A percentile compares a stretch with the other conserved stretches of the same genome.
Evolutionary conservation across 2,329 filamentous ascomycete genomes (phyloP).

Genomic region (Sclerotiophoma versabilis): DNA sequence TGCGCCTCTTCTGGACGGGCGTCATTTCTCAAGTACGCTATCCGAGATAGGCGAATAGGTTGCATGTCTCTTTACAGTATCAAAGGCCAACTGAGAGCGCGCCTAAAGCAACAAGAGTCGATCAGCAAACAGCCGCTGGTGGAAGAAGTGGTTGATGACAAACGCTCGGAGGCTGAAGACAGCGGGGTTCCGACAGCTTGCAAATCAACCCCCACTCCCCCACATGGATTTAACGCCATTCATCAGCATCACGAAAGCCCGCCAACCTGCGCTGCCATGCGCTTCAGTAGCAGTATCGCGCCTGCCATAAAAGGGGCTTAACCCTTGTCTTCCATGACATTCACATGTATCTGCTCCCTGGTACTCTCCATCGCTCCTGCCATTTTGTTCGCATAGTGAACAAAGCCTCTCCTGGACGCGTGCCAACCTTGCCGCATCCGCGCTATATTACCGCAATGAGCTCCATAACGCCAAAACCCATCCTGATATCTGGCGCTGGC

Average conservation of each 20-base stretch:
- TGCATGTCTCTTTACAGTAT: too few species aligned
- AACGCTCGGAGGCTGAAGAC: slow-evolving; percentile 1
- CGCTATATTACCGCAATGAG: slow-evolving; percentile 25
- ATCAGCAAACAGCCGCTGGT: too few species aligned
- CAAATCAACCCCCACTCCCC: slow-evolving; percentile 4
- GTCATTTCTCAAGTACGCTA: too few species aligned
- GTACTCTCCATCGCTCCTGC: background rate
- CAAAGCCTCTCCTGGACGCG: background rate
- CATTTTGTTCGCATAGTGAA: background rate
- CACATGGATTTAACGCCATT: slow-evolving; percentile 4
- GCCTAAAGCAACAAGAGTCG: too few species aligned
- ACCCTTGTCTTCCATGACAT: background rate
- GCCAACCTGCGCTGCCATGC: too few species aligned
- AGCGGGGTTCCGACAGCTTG: slow-evolving; percentile 7
- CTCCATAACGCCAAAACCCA: slow-evolving; percentile 44
- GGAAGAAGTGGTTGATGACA: too few species aligned
- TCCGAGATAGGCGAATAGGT: too few species aligned
- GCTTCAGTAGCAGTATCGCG: too few species aligned
- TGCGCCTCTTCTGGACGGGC: too few species aligned
- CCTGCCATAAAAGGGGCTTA: background rate
- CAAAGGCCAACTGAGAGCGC: too few species aligned
- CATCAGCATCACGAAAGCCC: background rate
- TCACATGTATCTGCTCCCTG: background rate
- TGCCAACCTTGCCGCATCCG: background rate
- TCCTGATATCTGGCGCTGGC: slow-evolving; percentile 49